These are phyloP conservation scores for Drosera capensis DNA, from an alignment of 148 eudicot species.

Conservation along the genomic window DNA sequence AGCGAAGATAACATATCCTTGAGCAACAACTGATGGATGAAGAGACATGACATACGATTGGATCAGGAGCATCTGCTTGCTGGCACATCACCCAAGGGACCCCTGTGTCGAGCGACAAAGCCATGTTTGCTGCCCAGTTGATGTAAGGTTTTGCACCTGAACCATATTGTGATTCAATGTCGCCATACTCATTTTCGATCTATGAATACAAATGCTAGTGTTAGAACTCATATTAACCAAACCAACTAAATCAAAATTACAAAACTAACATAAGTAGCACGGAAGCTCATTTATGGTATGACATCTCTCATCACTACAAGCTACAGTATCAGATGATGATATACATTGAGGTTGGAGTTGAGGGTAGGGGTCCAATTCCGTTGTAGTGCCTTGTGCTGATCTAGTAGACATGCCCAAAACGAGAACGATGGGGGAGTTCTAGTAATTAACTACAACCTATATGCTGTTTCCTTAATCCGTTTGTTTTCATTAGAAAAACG, in stretches of 20 bases:
- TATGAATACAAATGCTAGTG: conserved; percentile 7
- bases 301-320: no score
- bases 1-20: neutral
- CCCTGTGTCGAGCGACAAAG: conserved; percentile 69
- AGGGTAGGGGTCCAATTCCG: no score
- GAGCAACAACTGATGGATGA: conserved; percentile 1
- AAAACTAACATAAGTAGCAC: no score
- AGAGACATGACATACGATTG: conserved; percentile 35
- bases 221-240: neutral
- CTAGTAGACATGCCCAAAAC: no score
- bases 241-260: neutral
- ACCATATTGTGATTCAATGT: conserved; percentile 45
- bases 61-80: conserved; percentile 58
- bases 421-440: no score
- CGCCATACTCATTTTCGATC: conserved; percentile 97
- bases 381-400: no score
- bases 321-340: no score
- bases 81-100: conserved; percentile 98
- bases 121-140: conserved; percentile 95
- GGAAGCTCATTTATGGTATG: no score
- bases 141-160: conserved; percentile 52
- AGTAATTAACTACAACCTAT: no score
- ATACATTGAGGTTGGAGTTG: no score
- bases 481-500: no score
- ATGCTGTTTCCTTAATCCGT: no score